Conservation (phyloP, 192 early-diverging fungal genomes). For the Chytriomyces confervae region DNA sequence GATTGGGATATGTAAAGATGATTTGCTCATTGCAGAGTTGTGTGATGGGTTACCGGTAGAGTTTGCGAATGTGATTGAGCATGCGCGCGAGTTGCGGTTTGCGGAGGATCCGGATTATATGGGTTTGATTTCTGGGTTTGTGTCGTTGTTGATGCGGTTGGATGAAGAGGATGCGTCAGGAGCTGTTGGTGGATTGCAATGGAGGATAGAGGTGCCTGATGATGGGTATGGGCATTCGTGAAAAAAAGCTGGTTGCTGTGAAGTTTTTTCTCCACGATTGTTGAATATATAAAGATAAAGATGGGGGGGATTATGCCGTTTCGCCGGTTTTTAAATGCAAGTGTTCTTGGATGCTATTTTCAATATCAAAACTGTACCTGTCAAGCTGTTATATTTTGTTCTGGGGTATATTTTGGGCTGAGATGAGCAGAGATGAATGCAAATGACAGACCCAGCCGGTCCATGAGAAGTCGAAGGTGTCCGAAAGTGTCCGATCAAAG, state of each 20-base stretch:
- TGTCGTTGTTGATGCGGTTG: conserved; percentile 14
- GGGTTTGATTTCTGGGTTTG: conserved; percentile 41
- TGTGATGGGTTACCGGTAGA: conserved; percentile 41
- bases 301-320: background rate
- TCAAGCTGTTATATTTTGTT: too few species aligned
- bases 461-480: too few species aligned
- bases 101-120: conserved; percentile 49
- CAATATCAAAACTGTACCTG: too few species aligned
- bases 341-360: too few species aligned
- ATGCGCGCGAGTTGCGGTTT: conserved; percentile 47
- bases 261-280: background rate
- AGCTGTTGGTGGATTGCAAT: background rate
- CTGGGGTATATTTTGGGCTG: too few species aligned
- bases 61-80: conserved; percentile 43
- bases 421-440: too few species aligned
- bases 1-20: conserved; percentile 43
- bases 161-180: conserved; percentile 1
- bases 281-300: background rate
- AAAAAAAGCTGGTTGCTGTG: background rate
- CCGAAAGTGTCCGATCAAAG: too few species aligned
- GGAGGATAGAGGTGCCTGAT: background rate
- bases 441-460: too few species aligned
- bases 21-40: conserved; percentile 37
- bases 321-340: too few species aligned
- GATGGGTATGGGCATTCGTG: conserved; percentile 4